Evolutionary conservation across 495 filamentous ascomycete genomes (phyloP).

Genomic region (Neurospora sp.): DNA sequence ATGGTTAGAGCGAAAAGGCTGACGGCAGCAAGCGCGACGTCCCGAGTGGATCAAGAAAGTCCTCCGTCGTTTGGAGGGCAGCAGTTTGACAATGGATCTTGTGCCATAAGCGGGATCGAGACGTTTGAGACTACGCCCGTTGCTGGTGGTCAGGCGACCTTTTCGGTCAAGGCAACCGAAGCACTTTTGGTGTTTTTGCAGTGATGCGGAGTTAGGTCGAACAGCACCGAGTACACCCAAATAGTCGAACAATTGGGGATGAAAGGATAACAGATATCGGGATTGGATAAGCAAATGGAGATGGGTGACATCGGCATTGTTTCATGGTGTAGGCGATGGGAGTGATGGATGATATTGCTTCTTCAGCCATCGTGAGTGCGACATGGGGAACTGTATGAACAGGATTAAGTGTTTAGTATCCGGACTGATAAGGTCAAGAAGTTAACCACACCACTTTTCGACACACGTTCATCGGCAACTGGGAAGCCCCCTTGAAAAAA

Average conservation of each 20-base stretch:
- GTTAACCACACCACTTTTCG: not conserved
- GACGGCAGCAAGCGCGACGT: slow-evolving; percentile 39
- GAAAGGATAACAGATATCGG: not conserved
- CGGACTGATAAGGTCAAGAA: not conserved
- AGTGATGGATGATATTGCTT: not conserved
- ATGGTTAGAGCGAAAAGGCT: slow-evolving; percentile 42
- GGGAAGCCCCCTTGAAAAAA: not conserved
- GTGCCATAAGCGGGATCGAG: slow-evolving; percentile 34
- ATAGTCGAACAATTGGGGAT: not conserved
- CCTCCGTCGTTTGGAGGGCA: slow-evolving; percentile 43
- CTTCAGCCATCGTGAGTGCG: not conserved
- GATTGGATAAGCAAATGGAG: not conserved
- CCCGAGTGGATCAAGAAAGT: slow-evolving; percentile 38
- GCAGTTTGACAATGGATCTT: slow-evolving; percentile 44
- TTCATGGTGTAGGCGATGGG: not conserved
- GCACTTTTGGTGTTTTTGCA: slow-evolving; percentile 45
- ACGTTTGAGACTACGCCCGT: slow-evolving; percentile 30
- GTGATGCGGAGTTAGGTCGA: not conserved
- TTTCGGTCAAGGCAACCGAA: slow-evolving; percentile 42
- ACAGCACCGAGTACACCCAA: too few species aligned
- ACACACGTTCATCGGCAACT: not conserved
- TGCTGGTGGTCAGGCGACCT: slow-evolving; percentile 33
- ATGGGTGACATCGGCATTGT: not conserved
- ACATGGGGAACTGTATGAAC: not conserved
- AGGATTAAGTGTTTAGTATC: not conserved